Evolutionary conservation across 1,139 yeast genomes (phyloP).

Genomic region (Hansenula lynferdii): DNA sequence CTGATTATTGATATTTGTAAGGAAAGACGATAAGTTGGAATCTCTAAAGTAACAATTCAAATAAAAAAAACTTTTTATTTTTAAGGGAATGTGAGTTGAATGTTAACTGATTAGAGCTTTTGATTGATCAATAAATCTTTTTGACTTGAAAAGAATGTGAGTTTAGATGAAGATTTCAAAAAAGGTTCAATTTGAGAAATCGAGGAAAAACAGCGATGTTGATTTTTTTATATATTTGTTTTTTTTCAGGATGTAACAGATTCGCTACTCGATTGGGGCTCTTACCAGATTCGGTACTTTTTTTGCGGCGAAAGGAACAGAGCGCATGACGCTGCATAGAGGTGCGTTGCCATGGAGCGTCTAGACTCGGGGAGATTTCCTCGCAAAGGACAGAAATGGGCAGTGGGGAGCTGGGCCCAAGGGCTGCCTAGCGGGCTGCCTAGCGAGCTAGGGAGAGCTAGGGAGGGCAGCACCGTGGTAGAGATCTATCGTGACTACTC

Average conservation of each 20-base stretch:
- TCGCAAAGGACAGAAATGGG: background rate
- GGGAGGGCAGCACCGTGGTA: too few species aligned
- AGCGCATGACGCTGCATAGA: background rate
- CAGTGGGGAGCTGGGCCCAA: background rate
- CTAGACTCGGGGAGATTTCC: background rate
- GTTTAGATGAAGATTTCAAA: background rate
- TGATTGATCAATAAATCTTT: background rate
- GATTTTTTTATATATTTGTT: slow-evolving; percentile 1
- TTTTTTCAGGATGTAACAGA: background rate
- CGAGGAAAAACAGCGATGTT: background rate
- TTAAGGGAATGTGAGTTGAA: slow-evolving; percentile 1
- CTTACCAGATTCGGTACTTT: background rate
- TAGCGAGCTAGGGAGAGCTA: too few species aligned
- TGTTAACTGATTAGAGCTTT: background rate
- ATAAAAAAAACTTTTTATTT: slow-evolving; percentile 2
- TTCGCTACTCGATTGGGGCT: background rate
- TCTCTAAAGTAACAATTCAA: slow-evolving; percentile 4
- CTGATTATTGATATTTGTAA: background rate
- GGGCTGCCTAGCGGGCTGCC: too few species aligned
- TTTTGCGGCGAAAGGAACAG: background rate
- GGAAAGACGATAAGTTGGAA: slow-evolving; percentile 11
- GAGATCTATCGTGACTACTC: too few species aligned
- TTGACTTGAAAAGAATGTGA: too few species aligned
- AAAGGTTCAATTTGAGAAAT: background rate
- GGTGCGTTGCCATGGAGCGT: background rate